Evolutionary conservation across 208 protist genomes (phyloP), one percentile per base, ranked within the genome.

Genomic region (Leishmania lainsoni): DNA sequence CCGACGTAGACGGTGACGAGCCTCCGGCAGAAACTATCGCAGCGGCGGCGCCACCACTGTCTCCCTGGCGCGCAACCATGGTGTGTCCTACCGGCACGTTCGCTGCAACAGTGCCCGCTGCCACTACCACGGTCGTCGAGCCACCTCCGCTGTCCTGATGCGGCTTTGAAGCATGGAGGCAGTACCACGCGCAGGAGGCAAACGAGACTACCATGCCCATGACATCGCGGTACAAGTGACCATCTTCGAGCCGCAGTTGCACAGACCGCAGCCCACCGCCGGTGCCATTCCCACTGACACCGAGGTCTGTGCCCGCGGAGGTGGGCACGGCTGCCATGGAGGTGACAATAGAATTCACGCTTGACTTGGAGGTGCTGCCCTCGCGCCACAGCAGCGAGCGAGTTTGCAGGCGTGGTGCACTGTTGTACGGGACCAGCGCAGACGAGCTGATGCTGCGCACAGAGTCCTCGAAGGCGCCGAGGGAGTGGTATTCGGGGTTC

Each of bases 101-200:
- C 52, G 74, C 35, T 45, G 74, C 54, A 16, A 20, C 74, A 14
- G 56, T 35, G 35, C 74, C 42, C n/a, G 10, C 35, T 14, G 22
- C n/a, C 70, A 39, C 2, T 48, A n/a, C 10, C 69, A 71, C 52
- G 8, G 45, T 9, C 3, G 56, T 69, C 16, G 42, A 29, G 70
- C 32, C 75, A 42, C 66, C 63, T 20, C 65, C 74, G 63, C 75
- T 42, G 66, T 83, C 85, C 48, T 86, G 66, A 49, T 79, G 39
- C n/a, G 78, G 49, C 68, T 81, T 87, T n/a, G 83, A 61, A 58
- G 85, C 77, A 76, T 89, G 87, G 51, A 91, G 59, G 65, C 81
- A 87, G 82, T 89, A 91, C 91, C 91, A 95, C 58, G 83, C 35
- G 10, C 83, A 86, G 58, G 58, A 68, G 48, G 69, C 61, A 6